Evolutionary conservation across 352 stramenopile genomes (phyloP).

Genomic region (Phytopythium kandeliae): DNA sequence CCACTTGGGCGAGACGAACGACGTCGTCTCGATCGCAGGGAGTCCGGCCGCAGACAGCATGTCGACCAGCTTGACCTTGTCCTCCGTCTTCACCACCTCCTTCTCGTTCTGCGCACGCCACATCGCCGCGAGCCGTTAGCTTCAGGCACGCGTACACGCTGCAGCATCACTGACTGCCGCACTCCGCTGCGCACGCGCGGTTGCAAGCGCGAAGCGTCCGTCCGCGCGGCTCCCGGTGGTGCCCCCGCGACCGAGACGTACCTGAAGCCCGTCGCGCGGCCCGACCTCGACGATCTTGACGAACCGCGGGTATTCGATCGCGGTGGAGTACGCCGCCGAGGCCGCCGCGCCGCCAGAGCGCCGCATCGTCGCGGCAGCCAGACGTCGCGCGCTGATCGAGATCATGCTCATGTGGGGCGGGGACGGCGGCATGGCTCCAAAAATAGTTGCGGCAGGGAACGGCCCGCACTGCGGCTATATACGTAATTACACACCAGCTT

Average conservation of each 20-base stretch:
- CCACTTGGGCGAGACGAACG: constrained; percentile 97
- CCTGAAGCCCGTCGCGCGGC: constrained; percentile 93
- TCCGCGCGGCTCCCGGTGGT: neutral
- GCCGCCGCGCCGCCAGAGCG: constrained; percentile 5
- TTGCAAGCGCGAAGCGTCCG: neutral
- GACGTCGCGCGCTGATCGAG: neutral
- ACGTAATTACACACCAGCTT: neutral
- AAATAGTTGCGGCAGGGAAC: too few species aligned
- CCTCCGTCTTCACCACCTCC: constrained; percentile 70
- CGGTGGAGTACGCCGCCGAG: constrained; percentile 7
- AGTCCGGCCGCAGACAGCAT: constrained; percentile 88
- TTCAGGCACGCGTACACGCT: too few species aligned
- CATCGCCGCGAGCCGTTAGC: too few species aligned
- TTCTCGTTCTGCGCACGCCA: constrained; percentile 90
- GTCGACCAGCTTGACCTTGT: constrained; percentile 92
- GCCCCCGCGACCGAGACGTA: neutral
- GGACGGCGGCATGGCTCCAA: too few species aligned
- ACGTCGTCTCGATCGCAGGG: constrained; percentile 88
- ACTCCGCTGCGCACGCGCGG: too few species aligned
- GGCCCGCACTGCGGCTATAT: neutral
- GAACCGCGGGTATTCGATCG: constrained; percentile 46
- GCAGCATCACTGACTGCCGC: too few species aligned
- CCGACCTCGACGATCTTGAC: constrained; percentile 95
- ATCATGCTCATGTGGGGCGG: too few species aligned
- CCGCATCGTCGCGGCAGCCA: constrained; percentile 3